A percentile compares a stretch with the other conserved stretches of the same genome.
Conservation (phyloP, 2,329 filamentous ascomycete genomes). For the Neonectria hederae region DNA sequence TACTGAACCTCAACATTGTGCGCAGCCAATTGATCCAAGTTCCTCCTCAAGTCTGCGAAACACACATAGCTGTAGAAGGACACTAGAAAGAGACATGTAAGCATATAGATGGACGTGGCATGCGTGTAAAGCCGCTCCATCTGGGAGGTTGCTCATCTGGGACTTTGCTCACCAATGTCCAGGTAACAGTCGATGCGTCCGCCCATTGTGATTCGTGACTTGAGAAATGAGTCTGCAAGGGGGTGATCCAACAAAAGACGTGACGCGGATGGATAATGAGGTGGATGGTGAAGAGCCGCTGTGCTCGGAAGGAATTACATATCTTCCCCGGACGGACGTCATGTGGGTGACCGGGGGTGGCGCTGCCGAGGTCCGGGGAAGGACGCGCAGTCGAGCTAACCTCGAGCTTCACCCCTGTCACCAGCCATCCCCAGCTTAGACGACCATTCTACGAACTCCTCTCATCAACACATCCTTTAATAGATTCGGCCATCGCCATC, state of each 20-base stretch:
- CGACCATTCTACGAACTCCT: not conserved
- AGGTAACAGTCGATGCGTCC: conserved; percentile 73
- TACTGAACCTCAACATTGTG: conserved; percentile 74
- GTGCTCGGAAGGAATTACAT: not conserved
- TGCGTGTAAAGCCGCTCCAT: not conserved
- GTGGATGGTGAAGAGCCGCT: not conserved
- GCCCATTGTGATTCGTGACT: conserved; percentile 55
- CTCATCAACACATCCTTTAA: not conserved
- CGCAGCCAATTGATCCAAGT: conserved; percentile 62
- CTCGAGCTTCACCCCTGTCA: conserved; percentile 15
- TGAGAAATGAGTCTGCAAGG: not conserved
- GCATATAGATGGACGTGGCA: not conserved
- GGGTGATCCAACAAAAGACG: not conserved
- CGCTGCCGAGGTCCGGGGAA: conserved; percentile 31
- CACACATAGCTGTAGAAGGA: conserved; percentile 70
- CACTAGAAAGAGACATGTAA: conserved; percentile 55
- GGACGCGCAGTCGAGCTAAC: not conserved
- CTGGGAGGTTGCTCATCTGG: no score
- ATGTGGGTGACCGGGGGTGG: conserved; percentile 28
- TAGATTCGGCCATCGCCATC: not conserved
- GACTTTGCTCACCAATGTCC: conserved; percentile 68
- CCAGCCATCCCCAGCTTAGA: not conserved
- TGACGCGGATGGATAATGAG: not conserved
- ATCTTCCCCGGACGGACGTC: conserved; percentile 6
- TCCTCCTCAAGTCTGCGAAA: conserved; percentile 66